phyloP scores from a whole-genome alignment of 805 yeast genomes.

The Ogataea siamensis region DNA sequence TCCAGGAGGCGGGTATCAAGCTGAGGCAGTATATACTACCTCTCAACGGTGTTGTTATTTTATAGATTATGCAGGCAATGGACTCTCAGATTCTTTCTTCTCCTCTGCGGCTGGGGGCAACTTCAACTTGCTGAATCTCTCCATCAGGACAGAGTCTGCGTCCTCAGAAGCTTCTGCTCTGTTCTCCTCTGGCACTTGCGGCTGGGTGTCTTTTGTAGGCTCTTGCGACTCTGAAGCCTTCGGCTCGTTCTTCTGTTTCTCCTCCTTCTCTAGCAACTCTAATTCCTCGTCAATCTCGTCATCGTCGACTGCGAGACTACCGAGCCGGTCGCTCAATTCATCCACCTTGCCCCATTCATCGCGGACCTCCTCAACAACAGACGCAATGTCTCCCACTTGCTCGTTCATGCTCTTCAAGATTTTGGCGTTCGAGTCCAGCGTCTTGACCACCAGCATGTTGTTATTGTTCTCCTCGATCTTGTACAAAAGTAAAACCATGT shows the following conservation, averaged over 20 bases:
- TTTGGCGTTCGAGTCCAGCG: constrained; percentile 27
- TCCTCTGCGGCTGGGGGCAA: constrained; percentile 1
- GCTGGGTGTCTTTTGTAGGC: constrained; percentile 10
- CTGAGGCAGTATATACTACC: constrained; percentile 60
- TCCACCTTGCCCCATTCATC: constrained; percentile 22
- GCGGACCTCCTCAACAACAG: constrained; percentile 21
- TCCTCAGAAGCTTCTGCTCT: constrained; percentile 3
- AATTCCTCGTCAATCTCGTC: constrained; percentile 28
- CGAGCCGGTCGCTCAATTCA: constrained; percentile 19
- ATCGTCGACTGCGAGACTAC: constrained; percentile 14
- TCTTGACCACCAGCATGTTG: constrained; percentile 21
- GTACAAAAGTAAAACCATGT: constrained; percentile 21
- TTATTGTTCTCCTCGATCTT: constrained; percentile 31
- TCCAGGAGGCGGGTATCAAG: constrained; percentile 68
- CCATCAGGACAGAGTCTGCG: constrained; percentile 6
- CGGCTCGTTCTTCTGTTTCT: constrained; percentile 2
- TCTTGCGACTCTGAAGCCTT: neutral
- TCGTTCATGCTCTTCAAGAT: constrained; percentile 27
- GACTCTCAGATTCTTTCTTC: neutral
- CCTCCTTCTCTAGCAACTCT: constrained; percentile 10
- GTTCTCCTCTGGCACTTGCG: constrained; percentile 9
- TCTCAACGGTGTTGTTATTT: constrained; percentile 26
- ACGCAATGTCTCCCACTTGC: constrained; percentile 23
- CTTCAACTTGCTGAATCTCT: constrained; percentile 13
- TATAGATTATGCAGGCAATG: constrained; percentile 5